Percentiles rank a stretch among this genome's conserved stretches.
These are phyloP conservation scores for Apiospora arundinis DNA, from an alignment of 2,329 filamentous ascomycete species.

Conservation along the genomic window DNA sequence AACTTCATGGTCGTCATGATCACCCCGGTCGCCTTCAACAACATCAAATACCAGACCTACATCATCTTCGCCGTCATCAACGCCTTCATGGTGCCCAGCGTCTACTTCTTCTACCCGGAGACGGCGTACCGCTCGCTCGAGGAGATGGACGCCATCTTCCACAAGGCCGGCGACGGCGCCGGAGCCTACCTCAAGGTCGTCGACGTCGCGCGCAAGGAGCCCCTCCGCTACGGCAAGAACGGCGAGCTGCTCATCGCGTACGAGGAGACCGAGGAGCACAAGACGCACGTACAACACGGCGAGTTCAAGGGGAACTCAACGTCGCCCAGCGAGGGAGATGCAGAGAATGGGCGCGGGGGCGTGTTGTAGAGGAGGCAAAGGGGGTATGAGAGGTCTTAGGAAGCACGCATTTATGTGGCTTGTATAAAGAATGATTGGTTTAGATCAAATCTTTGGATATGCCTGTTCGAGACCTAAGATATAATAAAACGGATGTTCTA, in stretches of 20 bases:
- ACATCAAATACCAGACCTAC: constrained; percentile 66
- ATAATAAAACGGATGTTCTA: too few relatives aligned
- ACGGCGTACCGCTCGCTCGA: constrained; percentile 69
- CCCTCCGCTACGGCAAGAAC: constrained; percentile 63
- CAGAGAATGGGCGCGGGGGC: constrained; percentile 12
- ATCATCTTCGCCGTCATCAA: constrained; percentile 73
- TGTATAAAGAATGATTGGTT: neutral
- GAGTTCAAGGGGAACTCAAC: constrained; percentile 10
- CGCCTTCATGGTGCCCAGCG: constrained; percentile 60
- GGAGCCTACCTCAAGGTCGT: constrained; percentile 50
- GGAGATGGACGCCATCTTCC: constrained; percentile 71
- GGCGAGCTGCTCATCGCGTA: constrained; percentile 61
- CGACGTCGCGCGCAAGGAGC: constrained; percentile 52
- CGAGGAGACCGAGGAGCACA: constrained; percentile 49
- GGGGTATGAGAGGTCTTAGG: neutral
- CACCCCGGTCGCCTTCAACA: constrained; percentile 63
- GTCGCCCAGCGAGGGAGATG: constrained; percentile 8
- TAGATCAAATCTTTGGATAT: neutral
- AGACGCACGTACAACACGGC: constrained; percentile 30
- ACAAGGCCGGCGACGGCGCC: constrained; percentile 56
- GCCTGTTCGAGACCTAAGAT: too few relatives aligned
- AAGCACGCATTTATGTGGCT: neutral
- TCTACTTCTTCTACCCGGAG: constrained; percentile 70
- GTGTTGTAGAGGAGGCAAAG: neutral
- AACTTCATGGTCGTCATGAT: constrained; percentile 71